These are phyloP conservation scores for Sporisorium scitamineum DNA, from an alignment of 1,284 basidiomycete species.

Conservation along the genomic window DNA sequence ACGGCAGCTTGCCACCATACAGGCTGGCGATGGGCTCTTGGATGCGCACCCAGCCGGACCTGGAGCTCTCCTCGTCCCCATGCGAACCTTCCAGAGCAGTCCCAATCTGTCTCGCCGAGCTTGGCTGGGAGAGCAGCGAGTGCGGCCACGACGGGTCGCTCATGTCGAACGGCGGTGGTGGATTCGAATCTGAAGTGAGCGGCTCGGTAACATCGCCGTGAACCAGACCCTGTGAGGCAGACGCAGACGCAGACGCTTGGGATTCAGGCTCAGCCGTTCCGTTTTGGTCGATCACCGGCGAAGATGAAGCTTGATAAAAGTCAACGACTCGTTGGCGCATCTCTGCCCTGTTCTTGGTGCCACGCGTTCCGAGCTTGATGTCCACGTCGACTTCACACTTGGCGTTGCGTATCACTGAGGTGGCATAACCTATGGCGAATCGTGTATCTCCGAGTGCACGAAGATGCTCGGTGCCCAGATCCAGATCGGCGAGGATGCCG, in stretches of 20 bases:
- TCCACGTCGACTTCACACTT: slow-evolving; percentile 61
- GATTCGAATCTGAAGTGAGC: slow-evolving; percentile 15
- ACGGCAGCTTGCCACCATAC: slow-evolving; percentile 67
- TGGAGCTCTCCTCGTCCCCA: neutral
- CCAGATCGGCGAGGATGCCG: slow-evolving; percentile 89
- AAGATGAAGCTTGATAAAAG: slow-evolving; percentile 14
- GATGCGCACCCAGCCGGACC: slow-evolving; percentile 50
- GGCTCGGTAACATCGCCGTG: slow-evolving; percentile 58
- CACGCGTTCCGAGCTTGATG: slow-evolving; percentile 56
- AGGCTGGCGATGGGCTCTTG: slow-evolving; percentile 53
- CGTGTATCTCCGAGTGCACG: slow-evolving; percentile 94
- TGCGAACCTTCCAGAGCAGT: slow-evolving; percentile 9
- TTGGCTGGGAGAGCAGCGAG: slow-evolving; percentile 9
- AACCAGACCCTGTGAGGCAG: neutral
- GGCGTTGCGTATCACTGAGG: slow-evolving; percentile 67
- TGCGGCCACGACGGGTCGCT: slow-evolving; percentile 56
- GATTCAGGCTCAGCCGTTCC: neutral
- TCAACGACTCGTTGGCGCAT: slow-evolving; percentile 56
- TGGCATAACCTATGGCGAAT: slow-evolving; percentile 85
- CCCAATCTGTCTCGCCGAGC: slow-evolving; percentile 2
- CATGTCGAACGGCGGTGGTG: slow-evolving; percentile 36
- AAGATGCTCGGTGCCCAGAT: slow-evolving; percentile 81
- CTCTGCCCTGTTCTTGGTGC: slow-evolving; percentile 50
- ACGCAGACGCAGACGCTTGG: neutral
- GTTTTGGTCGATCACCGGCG: neutral